These are phyloP conservation scores for Neurospora africana DNA, from an alignment of 495 filamentous ascomycete species.

Conservation along the genomic window DNA sequence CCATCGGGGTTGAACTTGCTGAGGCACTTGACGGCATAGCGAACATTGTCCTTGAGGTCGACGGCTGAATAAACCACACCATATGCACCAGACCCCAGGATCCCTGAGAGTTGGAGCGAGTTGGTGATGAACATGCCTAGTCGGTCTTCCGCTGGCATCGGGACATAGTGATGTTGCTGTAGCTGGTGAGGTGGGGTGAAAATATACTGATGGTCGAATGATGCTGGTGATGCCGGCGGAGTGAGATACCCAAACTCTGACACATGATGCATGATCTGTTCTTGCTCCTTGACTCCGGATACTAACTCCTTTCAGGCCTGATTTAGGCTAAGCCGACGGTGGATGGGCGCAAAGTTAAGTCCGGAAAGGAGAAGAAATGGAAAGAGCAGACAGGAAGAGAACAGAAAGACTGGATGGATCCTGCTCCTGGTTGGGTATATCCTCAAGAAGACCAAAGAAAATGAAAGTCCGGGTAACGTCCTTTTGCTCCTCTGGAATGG, in stretches of 20 bases:
- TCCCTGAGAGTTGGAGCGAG: conserved; percentile 69
- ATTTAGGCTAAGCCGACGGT: conserved; percentile 4
- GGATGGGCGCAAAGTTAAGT: conserved; percentile 4
- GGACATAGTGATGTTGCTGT: conserved; percentile 30
- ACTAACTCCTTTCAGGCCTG: conserved; percentile 21
- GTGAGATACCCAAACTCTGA: conserved; percentile 43
- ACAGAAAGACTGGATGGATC: conserved; percentile 12
- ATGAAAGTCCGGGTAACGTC: conserved; percentile 2
- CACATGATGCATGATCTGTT: conserved; percentile 43
- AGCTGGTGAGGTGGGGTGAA: conserved; percentile 24
- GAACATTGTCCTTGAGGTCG: conserved; percentile 70
- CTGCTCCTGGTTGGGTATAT: conserved; percentile 5
- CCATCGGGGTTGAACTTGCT: conserved; percentile 64
- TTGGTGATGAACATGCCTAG: conserved; percentile 75
- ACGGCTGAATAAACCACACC: conserved; percentile 92
- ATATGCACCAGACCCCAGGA: conserved; percentile 91
- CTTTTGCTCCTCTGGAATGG: neutral
- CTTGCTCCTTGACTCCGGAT: conserved; percentile 24
- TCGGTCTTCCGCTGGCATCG: conserved; percentile 63
- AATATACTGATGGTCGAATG: conserved; percentile 33
- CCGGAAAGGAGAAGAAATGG: conserved; percentile 6
- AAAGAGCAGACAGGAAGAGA: conserved; percentile 6
- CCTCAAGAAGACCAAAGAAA: conserved; percentile 6
- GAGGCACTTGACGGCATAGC: conserved; percentile 93
- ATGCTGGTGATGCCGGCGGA: conserved; percentile 38